Evolutionary conservation across 176 grass and related monocot species (phyloP).

Genomic region (Aegilops sharonensis): DNA sequence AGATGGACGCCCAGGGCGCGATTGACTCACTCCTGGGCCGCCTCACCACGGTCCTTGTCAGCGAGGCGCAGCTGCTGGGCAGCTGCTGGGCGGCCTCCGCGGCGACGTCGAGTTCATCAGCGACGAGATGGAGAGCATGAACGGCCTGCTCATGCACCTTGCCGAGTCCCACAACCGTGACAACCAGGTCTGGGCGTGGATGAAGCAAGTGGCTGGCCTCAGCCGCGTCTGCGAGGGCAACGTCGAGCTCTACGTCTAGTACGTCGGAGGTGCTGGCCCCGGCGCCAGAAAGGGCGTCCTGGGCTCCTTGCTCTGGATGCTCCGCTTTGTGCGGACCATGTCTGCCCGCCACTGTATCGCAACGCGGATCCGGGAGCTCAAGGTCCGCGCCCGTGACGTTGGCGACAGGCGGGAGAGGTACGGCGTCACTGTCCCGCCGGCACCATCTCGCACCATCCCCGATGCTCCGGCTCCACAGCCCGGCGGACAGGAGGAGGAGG

Average conservation of each 20-base stretch:
- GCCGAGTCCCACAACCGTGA: neutral
- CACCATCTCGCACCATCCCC: neutral
- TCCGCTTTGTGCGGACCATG: neutral
- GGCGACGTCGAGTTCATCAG: neutral
- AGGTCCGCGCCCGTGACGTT: neutral
- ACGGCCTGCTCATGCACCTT: neutral
- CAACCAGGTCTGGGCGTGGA: neutral
- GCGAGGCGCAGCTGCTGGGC: neutral
- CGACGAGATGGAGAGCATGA: neutral
- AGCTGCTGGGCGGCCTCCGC: neutral
- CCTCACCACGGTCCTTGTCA: neutral
- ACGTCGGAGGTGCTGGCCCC: neutral
- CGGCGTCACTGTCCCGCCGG: neutral
- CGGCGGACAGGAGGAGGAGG: neutral
- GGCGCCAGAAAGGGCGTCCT: neutral
- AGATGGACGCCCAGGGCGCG: neutral
- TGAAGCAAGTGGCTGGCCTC: neutral
- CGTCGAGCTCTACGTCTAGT: neutral
- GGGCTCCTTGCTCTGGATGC: neutral
- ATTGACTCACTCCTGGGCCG: neutral
- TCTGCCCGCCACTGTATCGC: too few relatives aligned
- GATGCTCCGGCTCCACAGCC: neutral
- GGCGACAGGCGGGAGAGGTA: neutral
- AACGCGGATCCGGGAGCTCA: neutral
- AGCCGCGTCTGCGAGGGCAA: neutral